phyloP scores from a whole-genome alignment of 2,329 filamentous ascomycete species.

The Acephala macrosclerotiorum region DNA sequence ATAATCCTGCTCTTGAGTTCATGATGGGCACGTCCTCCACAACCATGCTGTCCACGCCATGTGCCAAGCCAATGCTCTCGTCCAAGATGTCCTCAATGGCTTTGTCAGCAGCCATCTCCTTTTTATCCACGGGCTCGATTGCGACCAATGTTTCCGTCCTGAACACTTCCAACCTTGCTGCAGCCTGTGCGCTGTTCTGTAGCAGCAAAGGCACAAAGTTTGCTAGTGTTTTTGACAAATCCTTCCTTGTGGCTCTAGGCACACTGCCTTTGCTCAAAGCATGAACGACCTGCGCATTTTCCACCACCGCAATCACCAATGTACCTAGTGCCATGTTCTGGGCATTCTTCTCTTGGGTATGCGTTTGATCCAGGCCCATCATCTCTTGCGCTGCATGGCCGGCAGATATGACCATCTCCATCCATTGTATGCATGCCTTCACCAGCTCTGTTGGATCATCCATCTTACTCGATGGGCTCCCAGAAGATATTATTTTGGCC shows the following conservation, averaged over 20 bases:
- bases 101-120: slow-evolving; percentile 54
- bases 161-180: slow-evolving; percentile 61
- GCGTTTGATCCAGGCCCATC: slow-evolving; percentile 50
- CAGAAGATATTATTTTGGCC: slow-evolving; percentile 49
- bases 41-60: slow-evolving; percentile 49
- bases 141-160: slow-evolving; percentile 62
- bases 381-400: slow-evolving; percentile 56
- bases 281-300: slow-evolving; percentile 62
- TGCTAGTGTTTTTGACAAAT: slow-evolving; percentile 51
- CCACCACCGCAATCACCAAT: slow-evolving; percentile 66
- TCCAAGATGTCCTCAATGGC: slow-evolving; percentile 66
- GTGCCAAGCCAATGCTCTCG: slow-evolving; percentile 61
- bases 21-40: slow-evolving; percentile 72
- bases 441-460: slow-evolving; percentile 59
- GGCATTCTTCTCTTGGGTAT: slow-evolving; percentile 63
- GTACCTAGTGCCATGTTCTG: slow-evolving; percentile 70
- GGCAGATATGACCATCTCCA: slow-evolving; percentile 62
- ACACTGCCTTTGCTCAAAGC: slow-evolving; percentile 57
- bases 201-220: slow-evolving; percentile 64
- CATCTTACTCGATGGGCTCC: slow-evolving; percentile 53
- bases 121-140: slow-evolving; percentile 62
- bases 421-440: slow-evolving; percentile 62
- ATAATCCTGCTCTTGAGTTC: slow-evolving; percentile 83
- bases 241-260: slow-evolving; percentile 62
- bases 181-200: slow-evolving; percentile 60